Evolutionary conservation across 2,329 filamentous ascomycete species (phyloP), one percentile per base, ranked within the genome.

Genomic region (Fusarium dlaminii): DNA sequence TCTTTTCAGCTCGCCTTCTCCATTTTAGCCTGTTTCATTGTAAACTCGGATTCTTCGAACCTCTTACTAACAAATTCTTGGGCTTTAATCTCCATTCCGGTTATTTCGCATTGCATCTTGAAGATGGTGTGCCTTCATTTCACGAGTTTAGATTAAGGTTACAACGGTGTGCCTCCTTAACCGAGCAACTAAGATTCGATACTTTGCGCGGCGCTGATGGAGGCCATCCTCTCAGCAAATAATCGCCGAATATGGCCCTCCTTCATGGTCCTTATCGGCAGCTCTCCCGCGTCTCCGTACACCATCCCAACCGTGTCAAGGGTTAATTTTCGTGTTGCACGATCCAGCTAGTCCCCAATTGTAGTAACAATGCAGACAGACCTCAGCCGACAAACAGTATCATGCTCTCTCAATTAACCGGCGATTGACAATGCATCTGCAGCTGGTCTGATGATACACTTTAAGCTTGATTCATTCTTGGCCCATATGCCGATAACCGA

Each of bases 251-350:
- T 37, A 40, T 48, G 36, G 13, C 29, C 55, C 57, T 62, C 59
- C 55, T 48, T 52, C 46, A 61, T 54, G 36, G 34, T 37, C 40
- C 64, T 40, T 63, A 51, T 74, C 75, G 75, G 75, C 66, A 60
- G 52, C 46, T 52, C 63, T 75, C 75, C 75, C 75, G 75, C 63
- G 55, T 70, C 70, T 72, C 75, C 75, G 75, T 34, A 45, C 29
- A 37, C 42, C 46, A 72, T 49, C 43, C 12, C 36, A 67, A 52
- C 43, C 20, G 22, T 45, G 17, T 17, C 51, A 51, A 39, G 40
- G 42, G 37, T 37, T 36, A 29, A 42, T 52, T 60, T 40, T 68
- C 51, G 46, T 46, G 29, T 60, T 55, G 42, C 30, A 51, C 40
- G 34, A 49, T 48, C 29, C 22, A n/a, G 43, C 34, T 40, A 34